phyloP scores from a whole-genome alignment of 768 basidiomycete genomes.

The Termitomyces sp. region DNA sequence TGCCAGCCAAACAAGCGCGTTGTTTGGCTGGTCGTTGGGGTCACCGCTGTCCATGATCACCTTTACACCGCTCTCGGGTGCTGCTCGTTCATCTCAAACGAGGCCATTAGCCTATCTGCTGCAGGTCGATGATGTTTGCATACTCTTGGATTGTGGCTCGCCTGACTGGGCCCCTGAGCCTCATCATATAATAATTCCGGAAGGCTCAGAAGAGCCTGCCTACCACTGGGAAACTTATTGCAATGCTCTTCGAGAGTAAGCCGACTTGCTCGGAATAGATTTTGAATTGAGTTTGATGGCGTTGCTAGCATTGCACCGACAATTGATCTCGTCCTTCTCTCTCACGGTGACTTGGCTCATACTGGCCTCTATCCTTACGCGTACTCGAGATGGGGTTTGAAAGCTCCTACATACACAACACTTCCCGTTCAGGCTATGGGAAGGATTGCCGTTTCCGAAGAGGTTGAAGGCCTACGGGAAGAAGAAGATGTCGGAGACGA shows the following conservation, averaged over 20 bases:
- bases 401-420: slow-evolving; percentile 89
- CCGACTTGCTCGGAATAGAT: slow-evolving; percentile 11
- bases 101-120: slow-evolving; percentile 80
- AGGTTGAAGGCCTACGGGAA: slow-evolving; percentile 74
- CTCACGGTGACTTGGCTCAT: slow-evolving; percentile 88
- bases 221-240: slow-evolving; percentile 64
- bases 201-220: slow-evolving; percentile 23
- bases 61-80: slow-evolving; percentile 86
- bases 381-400: slow-evolving; percentile 79
- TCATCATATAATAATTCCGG: slow-evolving; percentile 25
- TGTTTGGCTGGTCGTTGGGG: slow-evolving; percentile 1
- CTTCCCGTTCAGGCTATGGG: slow-evolving; percentile 96
- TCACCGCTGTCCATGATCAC: slow-evolving; percentile 69
- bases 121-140: slow-evolving; percentile 89
- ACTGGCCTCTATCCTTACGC: slow-evolving; percentile 93
- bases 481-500: slow-evolving; percentile 64
- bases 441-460: slow-evolving; percentile 84
- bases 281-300: background rate
- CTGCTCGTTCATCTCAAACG: slow-evolving; percentile 60
- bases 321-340: slow-evolving; percentile 87
- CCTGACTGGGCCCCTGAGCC: slow-evolving; percentile 77
- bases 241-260: slow-evolving; percentile 60
- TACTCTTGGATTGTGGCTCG: slow-evolving; percentile 93
- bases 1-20: slow-evolving; percentile 14
- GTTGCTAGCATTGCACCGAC: slow-evolving; percentile 62